phyloP scores from a whole-genome alignment of 495 filamentous ascomycete genomes.

The Amniculicola lignicola region DNA sequence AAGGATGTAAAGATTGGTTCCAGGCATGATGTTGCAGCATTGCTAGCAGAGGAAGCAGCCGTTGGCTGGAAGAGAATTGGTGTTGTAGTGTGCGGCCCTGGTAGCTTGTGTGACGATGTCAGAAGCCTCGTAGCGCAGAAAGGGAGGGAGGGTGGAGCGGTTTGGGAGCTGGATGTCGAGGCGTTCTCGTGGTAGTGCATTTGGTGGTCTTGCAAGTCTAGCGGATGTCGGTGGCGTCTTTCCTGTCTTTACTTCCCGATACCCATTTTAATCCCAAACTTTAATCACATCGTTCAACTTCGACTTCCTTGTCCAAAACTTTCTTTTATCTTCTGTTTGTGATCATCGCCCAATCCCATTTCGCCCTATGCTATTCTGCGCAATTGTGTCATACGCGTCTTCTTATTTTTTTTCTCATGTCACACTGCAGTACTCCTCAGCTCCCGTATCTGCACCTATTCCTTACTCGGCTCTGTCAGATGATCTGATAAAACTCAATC shows the following conservation, averaged over 20 bases:
- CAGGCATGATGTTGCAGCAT: conserved; percentile 33
- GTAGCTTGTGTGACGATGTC: conserved; percentile 32
- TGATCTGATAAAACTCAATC: too few species aligned
- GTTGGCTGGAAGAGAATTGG: conserved; percentile 42
- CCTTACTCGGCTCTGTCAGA: too few species aligned
- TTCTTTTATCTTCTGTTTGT: too few species aligned
- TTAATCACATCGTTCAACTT: too few species aligned
- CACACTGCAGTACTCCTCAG: too few species aligned
- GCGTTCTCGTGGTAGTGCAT: conserved; percentile 11
- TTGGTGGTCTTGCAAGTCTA: not conserved
- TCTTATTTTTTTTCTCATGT: too few species aligned
- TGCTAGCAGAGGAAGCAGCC: conserved; percentile 37
- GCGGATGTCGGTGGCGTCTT: not conserved
- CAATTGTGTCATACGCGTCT: too few species aligned
- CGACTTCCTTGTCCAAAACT: too few species aligned
- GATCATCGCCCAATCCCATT: too few species aligned
- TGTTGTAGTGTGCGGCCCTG: conserved; percentile 46
- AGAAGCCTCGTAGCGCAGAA: conserved; percentile 9
- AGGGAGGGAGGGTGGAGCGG: conserved; percentile 5
- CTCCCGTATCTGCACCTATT: too few species aligned
- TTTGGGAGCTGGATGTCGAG: conserved; percentile 26
- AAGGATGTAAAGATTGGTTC: conserved; percentile 41
- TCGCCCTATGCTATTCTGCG: too few species aligned
- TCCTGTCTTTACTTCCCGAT: not conserved
- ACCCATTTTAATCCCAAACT: not conserved